These are phyloP conservation scores for Ehretia macrophylla DNA, from an alignment of 257 asterid species.

Conservation along the genomic window DNA sequence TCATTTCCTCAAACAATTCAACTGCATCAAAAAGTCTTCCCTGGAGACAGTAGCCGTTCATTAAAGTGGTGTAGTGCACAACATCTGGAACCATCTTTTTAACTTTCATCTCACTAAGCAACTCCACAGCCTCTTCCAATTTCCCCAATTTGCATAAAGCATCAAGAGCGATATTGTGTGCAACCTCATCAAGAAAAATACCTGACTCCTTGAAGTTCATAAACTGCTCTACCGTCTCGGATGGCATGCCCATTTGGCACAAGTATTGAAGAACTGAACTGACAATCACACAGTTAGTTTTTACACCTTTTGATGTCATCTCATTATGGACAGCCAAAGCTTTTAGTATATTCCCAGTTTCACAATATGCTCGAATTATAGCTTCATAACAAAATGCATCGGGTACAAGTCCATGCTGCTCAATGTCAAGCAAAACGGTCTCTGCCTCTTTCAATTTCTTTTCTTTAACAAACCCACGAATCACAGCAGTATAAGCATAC, in stretches of 20 bases:
- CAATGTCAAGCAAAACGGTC: constrained; percentile 47
- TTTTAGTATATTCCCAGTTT: constrained; percentile 41
- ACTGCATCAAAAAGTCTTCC: constrained; percentile 51
- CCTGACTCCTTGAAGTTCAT: constrained; percentile 39
- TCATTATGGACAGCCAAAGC: constrained; percentile 45
- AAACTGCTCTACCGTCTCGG: constrained; percentile 48
- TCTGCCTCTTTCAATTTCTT: constrained; percentile 52
- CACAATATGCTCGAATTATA: constrained; percentile 61
- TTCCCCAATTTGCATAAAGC: constrained; percentile 63
- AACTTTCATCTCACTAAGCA: constrained; percentile 70
- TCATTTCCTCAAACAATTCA: constrained; percentile 54
- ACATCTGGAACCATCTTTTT: constrained; percentile 51
- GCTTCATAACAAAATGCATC: constrained; percentile 36
- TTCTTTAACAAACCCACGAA: constrained; percentile 59
- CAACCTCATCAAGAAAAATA: constrained; percentile 52
- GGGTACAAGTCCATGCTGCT: constrained; percentile 45
- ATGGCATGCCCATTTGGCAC: constrained; percentile 51
- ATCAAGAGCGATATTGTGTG: constrained; percentile 57
- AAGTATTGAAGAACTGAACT: constrained; percentile 67
- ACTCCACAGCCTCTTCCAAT: constrained; percentile 47
- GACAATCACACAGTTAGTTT: constrained; percentile 49
- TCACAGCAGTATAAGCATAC: constrained; percentile 43
- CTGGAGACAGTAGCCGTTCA: constrained; percentile 51
- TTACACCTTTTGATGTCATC: constrained; percentile 59
- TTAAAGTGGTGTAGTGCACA: constrained; percentile 73